A percentile compares a stretch with the other conserved stretches of the same genome.
These are phyloP conservation scores for Castanospermum australe DNA, from an alignment of 306 rosid species.

Conservation along the genomic window DNA sequence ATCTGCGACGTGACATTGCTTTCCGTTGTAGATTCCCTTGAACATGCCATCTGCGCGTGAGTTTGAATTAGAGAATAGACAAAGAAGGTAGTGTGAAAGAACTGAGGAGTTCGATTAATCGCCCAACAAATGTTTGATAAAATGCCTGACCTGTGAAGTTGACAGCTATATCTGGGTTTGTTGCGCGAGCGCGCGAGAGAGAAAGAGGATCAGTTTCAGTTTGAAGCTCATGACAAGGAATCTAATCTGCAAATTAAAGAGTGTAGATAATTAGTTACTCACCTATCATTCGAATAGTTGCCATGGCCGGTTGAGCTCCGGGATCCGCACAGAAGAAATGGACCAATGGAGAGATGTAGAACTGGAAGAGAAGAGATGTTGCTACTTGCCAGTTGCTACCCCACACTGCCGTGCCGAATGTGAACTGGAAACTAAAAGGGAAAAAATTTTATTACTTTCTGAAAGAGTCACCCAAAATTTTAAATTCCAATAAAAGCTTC, in stretches of 20 bases:
- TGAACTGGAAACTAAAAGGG: too few relatives aligned
- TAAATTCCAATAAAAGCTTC: too few relatives aligned
- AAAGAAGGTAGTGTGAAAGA: neutral
- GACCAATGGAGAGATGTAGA: neutral
- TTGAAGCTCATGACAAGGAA: constrained; percentile 28
- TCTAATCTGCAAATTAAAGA: neutral
- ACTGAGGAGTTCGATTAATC: neutral
- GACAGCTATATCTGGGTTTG: constrained; percentile 77
- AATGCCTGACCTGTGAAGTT: constrained; percentile 89
- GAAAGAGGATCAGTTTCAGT: constrained; percentile 25
- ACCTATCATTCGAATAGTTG: constrained; percentile 77
- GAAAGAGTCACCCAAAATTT: too few relatives aligned
- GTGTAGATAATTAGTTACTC: neutral
- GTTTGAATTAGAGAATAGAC: neutral
- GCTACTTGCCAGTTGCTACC: too few relatives aligned
- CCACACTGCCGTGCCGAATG: too few relatives aligned
- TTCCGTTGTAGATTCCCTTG: constrained; percentile 86
- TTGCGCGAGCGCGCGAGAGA: neutral
- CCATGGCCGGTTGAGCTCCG: constrained; percentile 38
- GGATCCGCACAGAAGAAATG: neutral
- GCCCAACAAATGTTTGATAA: constrained; percentile 39
- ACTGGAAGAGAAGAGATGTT: neutral
- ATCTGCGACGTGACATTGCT: constrained; percentile 80
- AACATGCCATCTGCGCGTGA: constrained; percentile 85
- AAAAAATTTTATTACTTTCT: too few relatives aligned